Conservation (phyloP, 345 rosid species). For the Noccaea caerulescens region DNA sequence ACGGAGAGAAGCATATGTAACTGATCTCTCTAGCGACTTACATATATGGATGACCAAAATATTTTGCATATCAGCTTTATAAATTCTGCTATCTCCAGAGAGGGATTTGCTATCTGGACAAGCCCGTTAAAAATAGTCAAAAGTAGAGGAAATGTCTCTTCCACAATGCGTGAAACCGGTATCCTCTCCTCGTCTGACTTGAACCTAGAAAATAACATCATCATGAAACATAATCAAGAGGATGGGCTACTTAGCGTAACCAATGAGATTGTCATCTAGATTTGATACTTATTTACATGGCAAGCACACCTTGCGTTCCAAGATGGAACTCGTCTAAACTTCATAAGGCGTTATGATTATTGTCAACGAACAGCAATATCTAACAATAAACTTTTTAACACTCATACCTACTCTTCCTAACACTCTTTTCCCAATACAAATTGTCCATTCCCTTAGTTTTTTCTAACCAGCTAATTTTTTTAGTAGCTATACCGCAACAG, state of each 20-base stretch:
- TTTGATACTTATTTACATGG: constrained; percentile 8
- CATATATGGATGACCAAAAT: constrained; percentile 98
- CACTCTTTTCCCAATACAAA: constrained; percentile 20
- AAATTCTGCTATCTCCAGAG: constrained; percentile 86
- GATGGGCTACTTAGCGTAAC: constrained; percentile 6
- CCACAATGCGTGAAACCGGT: constrained; percentile 82
- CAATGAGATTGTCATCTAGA: constrained; percentile 20
- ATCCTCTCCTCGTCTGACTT: constrained; percentile 97
- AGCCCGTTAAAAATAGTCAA: constrained; percentile 79
- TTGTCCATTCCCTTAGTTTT: background rate
- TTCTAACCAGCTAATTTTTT: constrained; percentile 1
- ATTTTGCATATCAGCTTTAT: constrained; percentile 97
- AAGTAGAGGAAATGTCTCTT: constrained; percentile 85
- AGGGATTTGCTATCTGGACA: constrained; percentile 76
- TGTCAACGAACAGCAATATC: background rate
- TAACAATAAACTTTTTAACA: background rate
- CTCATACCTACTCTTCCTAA: background rate
- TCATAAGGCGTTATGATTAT: background rate
- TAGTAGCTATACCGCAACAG: constrained; percentile 12
- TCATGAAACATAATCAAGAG: constrained; percentile 19
- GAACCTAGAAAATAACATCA: constrained; percentile 61
- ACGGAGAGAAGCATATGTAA: constrained; percentile 8
- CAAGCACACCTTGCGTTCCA: constrained; percentile 11
- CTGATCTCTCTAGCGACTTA: constrained; percentile 51
- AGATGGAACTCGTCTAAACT: constrained; percentile 23